Base-by-base conservation (phyloP, 1,284 basidiomycete genomes). In the Marasmius sp. region DNA sequence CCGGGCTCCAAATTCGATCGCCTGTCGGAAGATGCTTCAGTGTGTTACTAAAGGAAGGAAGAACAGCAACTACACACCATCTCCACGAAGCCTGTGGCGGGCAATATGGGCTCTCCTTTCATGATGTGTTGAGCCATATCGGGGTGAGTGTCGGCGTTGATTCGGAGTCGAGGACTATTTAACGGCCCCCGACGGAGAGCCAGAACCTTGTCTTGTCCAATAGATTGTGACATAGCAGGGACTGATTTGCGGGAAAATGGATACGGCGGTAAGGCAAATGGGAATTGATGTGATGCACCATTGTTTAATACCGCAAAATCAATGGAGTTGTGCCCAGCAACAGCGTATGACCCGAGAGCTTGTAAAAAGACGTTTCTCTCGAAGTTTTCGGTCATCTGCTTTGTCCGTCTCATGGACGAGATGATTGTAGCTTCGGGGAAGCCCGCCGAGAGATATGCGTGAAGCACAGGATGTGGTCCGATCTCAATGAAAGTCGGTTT, bases 1-100 rank as follows among this genome's bases (percentile, higher is more conserved):
- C 3, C 61, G 63, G 1, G 72, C 74, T 3, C 74, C 73, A 45
- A 68, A 68, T 51, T 74, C 74, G 16, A 75, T 50, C 3, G 68
- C 71, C 72, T 72, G 38, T 6, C 59, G 11, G 9, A 56, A 7
- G 8, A n/a, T n/a, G n/a, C n/a, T n/a, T n/a, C n/a, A n/a, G n/a
- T n/a, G n/a, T n/a, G n/a, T n/a, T n/a, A n/a, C n/a, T n/a, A n/a
- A n/a, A n/a, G n/a, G n/a, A n/a, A n/a, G n/a, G n/a, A n/a, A n/a
- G n/a, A n/a, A n/a, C n/a, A n/a, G n/a, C 14, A 16, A 33, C 14
- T 53, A 33, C 56, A 37, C 60, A 81, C 79, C 75, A 80, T 77
- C 61, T 81, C 81, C 2, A 81, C 57, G 61, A 70, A 81, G 1
- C 77, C 81, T 16, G 79, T 71, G 1, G 79, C 79, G 1, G 81